Conservation (phyloP, 2,329 filamentous ascomycete genomes). For the Dothistroma septosporum region DNA sequence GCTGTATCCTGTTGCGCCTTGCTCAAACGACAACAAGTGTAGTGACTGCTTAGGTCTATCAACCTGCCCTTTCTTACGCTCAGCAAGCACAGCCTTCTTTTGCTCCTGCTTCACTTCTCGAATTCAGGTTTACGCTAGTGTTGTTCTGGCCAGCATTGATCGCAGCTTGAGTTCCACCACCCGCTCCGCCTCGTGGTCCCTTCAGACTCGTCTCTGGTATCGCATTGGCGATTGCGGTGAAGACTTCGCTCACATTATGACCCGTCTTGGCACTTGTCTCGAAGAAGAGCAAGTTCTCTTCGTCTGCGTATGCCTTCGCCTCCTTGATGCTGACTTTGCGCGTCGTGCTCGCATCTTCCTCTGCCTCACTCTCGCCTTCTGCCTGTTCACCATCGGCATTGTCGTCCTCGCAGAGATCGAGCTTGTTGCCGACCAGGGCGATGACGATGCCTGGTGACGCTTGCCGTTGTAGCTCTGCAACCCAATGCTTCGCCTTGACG, state of each 20-base stretch:
- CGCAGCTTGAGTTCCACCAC: slow-evolving; percentile 53
- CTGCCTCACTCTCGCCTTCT: slow-evolving; percentile 46
- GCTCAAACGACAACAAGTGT: neutral
- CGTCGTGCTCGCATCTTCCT: slow-evolving; percentile 56
- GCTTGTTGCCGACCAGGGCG: slow-evolving; percentile 93
- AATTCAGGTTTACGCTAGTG: slow-evolving; percentile 74
- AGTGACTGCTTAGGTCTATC: neutral
- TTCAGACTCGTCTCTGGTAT: slow-evolving; percentile 97
- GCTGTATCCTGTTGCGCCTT: neutral
- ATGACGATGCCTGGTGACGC: slow-evolving; percentile 96
- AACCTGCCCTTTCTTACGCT: slow-evolving; percentile 14
- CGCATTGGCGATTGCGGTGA: slow-evolving; percentile 95
- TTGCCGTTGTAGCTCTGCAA: slow-evolving; percentile 93
- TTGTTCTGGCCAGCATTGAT: slow-evolving; percentile 56
- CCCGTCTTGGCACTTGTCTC: slow-evolving; percentile 98
- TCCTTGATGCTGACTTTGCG: slow-evolving; percentile 88
- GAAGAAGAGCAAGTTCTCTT: slow-evolving; percentile 91
- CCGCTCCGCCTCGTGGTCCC: slow-evolving; percentile 70
- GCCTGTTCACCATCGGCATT: slow-evolving; percentile 44
- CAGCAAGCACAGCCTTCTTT: slow-evolving; percentile 92
- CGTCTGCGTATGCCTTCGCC: slow-evolving; percentile 88
- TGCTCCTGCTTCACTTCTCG: slow-evolving; percentile 63
- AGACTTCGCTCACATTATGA: slow-evolving; percentile 89
- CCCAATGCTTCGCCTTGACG: slow-evolving; percentile 97
- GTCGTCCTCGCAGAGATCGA: slow-evolving; percentile 67